phyloP scores from a whole-genome alignment of 495 filamentous ascomycete genomes.

The Penicillium pancosmium region DNA sequence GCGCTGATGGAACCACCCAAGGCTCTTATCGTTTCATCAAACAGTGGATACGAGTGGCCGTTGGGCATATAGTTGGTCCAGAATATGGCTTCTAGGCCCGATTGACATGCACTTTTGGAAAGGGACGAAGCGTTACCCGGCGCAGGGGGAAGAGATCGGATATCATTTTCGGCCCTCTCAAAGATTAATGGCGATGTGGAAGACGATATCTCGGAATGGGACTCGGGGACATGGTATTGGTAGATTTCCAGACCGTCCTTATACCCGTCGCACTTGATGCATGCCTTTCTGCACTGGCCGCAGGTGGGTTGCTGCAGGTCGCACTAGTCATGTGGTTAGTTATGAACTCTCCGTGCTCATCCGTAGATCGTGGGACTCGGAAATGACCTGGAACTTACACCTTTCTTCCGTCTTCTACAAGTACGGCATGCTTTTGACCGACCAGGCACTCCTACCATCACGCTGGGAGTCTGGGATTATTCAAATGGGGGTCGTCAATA shows the following conservation, averaged over 20 bases:
- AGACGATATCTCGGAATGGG: background rate
- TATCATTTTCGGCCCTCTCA: background rate
- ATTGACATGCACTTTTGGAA: constrained; percentile 3
- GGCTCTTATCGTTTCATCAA: constrained; percentile 1
- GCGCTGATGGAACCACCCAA: constrained; percentile 13
- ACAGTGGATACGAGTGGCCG: background rate
- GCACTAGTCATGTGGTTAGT: constrained; percentile 5
- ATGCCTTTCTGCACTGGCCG: constrained; percentile 16
- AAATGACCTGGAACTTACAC: constrained; percentile 10
- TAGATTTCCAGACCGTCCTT: background rate
- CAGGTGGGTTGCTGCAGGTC: constrained; percentile 10
- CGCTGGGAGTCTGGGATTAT: background rate
- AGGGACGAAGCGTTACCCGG: background rate
- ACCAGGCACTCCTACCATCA: constrained; percentile 14
- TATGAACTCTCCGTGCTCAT: background rate
- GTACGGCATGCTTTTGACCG: constrained; percentile 14
- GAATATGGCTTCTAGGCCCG: constrained; percentile 2
- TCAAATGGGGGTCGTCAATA: too few relatives aligned
- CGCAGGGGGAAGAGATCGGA: background rate
- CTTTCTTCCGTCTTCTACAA: constrained; percentile 18
- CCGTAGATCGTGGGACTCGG: background rate
- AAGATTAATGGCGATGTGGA: background rate
- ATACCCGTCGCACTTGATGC: constrained; percentile 14
- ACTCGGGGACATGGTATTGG: constrained; percentile 1
- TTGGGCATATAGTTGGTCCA: constrained; percentile 9